phyloP scores from a whole-genome alignment of 2,329 filamentous ascomycete species.

The Epichloe gansuensis region DNA sequence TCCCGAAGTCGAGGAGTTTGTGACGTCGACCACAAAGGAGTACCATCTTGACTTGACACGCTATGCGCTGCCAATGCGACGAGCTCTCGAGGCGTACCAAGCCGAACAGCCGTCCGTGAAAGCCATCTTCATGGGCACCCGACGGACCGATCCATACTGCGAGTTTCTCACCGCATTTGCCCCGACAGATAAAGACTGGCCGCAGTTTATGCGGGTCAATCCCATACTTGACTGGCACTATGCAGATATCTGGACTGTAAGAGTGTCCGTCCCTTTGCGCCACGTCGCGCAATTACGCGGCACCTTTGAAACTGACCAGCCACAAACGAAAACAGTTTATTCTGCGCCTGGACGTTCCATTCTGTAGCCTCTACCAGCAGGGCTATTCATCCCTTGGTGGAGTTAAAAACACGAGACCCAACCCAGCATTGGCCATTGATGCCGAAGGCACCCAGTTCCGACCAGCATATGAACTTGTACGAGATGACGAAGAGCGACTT shows the following conservation, averaged over 20 bases:
- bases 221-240: conserved; percentile 98
- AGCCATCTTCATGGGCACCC: conserved; percentile 52
- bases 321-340: conserved; percentile 48
- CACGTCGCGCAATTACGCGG: too few relatives aligned
- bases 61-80: conserved; percentile 68
- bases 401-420: conserved; percentile 76
- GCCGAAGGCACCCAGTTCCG: conserved; percentile 36
- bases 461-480: conserved; percentile 63
- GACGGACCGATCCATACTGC: conserved; percentile 87
- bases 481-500: conserved; percentile 67
- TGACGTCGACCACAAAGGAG: conserved; percentile 46
- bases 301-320: too few relatives aligned
- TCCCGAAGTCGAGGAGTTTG: conserved; percentile 74
- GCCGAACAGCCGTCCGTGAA: conserved; percentile 47
- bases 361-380: conserved; percentile 74
- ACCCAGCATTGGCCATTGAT: conserved; percentile 53
- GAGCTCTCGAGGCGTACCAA: conserved; percentile 69
- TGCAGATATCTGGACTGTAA: conserved; percentile 84
- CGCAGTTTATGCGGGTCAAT: conserved; percentile 82
- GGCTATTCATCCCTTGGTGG: conserved; percentile 93
- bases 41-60: conserved; percentile 69
- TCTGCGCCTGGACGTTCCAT: conserved; percentile 64
- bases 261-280: neutral
- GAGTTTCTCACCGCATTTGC: conserved; percentile 70
- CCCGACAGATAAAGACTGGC: conserved; percentile 81